Evolutionary conservation across 352 stramenopile species (phyloP).

Genomic region (Phytophthora lateralis): DNA sequence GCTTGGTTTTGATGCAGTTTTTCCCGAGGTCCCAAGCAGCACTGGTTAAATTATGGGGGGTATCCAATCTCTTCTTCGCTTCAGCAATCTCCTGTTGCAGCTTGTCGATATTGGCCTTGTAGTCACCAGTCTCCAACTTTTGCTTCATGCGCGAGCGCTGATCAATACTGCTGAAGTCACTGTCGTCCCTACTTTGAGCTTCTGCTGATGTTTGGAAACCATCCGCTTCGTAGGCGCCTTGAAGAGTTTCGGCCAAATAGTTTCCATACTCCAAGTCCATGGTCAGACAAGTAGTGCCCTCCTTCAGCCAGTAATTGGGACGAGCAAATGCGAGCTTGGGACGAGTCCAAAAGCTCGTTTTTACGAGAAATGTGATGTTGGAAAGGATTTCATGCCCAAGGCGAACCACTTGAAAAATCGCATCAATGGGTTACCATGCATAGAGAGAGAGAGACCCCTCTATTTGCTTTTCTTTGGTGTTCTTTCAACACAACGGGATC

Average conservation of each 20-base stretch:
- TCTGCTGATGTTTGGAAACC: neutral
- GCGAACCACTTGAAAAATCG: too few species aligned
- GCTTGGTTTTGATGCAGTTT: constrained; percentile 44
- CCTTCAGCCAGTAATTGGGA: too few species aligned
- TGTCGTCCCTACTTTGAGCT: constrained; percentile 10
- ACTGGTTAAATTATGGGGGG: constrained; percentile 2
- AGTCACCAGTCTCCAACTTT: constrained; percentile 47
- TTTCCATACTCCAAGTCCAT: constrained; percentile 29
- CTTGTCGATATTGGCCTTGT: constrained; percentile 35
- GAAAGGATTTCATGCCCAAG: neutral
- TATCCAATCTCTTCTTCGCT: constrained; percentile 31
- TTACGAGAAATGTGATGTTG: too few species aligned
- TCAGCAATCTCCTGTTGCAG: constrained; percentile 43
- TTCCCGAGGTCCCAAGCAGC: constrained; percentile 15
- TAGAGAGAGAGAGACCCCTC: too few species aligned
- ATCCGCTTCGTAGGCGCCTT: constrained; percentile 19
- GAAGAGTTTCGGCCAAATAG: constrained; percentile 17
- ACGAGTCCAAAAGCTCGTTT: neutral
- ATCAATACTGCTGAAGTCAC: constrained; percentile 5
- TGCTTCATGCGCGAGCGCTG: constrained; percentile 53
- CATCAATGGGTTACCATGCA: neutral
- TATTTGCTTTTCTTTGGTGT: constrained; percentile 13
- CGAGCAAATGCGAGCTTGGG: neutral
- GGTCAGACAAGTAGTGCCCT: constrained; percentile 7
- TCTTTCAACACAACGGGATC: neutral